phyloP scores from a whole-genome alignment of 495 filamentous ascomycete species.

The Symbiotaphrina buchneri region DNA sequence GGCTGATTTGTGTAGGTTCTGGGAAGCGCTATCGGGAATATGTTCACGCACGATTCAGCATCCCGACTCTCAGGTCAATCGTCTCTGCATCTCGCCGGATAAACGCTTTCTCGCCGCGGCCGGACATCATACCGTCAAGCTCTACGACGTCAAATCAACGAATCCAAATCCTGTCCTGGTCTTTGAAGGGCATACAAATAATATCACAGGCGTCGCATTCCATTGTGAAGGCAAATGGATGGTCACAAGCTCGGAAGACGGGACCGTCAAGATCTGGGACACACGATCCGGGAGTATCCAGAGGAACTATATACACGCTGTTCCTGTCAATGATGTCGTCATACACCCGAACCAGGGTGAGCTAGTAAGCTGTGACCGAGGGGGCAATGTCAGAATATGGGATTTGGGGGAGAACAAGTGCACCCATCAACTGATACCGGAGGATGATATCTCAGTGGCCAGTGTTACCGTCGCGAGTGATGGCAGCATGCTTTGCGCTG shows the following conservation, averaged over 20 bases:
- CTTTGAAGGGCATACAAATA: constrained; percentile 88
- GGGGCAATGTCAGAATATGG: constrained; percentile 87
- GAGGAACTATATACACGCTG: constrained; percentile 65
- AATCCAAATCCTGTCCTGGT: constrained; percentile 80
- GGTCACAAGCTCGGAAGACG: constrained; percentile 96
- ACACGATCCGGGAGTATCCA: constrained; percentile 73
- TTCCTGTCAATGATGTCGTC: constrained; percentile 82
- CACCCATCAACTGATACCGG: constrained; percentile 86
- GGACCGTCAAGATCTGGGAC: constrained; percentile 98
- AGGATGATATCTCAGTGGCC: constrained; percentile 78
- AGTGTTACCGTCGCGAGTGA: constrained; percentile 94
- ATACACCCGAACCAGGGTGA: constrained; percentile 98
- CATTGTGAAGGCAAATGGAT: constrained; percentile 99
- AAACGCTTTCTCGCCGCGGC: constrained; percentile 91
- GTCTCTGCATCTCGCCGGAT: constrained; percentile 93
- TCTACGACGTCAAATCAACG: constrained; percentile 92
- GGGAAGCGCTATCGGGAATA: constrained; percentile 94
- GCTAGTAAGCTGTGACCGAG: constrained; percentile 84
- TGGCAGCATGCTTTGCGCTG: constrained; percentile 82
- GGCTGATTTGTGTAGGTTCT: constrained; percentile 54
- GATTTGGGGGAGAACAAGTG: constrained; percentile 93
- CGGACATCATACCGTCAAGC: constrained; percentile 82
- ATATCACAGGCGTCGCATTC: constrained; percentile 90
- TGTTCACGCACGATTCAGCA: constrained; percentile 96
- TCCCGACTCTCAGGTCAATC: constrained; percentile 93